Base-by-base conservation (phyloP, 2,329 filamentous ascomycete genomes). In the Exophiala sp. region DNA sequence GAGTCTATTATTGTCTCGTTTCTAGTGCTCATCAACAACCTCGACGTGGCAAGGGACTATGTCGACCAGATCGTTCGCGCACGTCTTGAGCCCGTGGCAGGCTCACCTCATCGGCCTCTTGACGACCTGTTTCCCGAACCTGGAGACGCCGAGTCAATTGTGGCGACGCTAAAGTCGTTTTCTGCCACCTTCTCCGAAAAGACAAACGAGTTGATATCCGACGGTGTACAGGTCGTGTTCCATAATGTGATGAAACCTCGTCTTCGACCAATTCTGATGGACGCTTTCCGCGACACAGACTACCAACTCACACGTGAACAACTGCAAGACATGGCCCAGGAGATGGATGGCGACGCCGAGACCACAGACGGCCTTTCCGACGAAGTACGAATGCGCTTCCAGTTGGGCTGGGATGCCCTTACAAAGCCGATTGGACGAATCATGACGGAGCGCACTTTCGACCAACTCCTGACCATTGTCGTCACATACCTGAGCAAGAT, bases 41-140 rank as follows among this genome's bases (percentile, higher is more conserved):
- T 99, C 21, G 92, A 99, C 68, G 83, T 96, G 56, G 87, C 91
- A 8, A 89, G 89, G 58, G 90, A 96, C 66, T 99, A 99, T 71
- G 82, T 96, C 47, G 82, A 84, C 12, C 87, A 92, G 50, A 96
- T 99, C 62, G 86, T 97, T 41, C 79, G 81, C 32, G 80, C 84
- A 33, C 84, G 87, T 44, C 75, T 91, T 21, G 77, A 71, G 46
- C 59, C 63, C 9, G 74, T 75, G 33, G 69, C 71, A 12, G 64
- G 75, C 1, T 68, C 72, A 5, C 72, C 74, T 16, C 71, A 73
- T 8, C 69, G 72, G 40, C 52, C 65, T 38, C 48, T 63, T 1
- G 55, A 64, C 41, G 64, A 68, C 50, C 56, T 65, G 73, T 97
- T 96, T 70, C 89, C 91, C 0, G 91, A 94, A 63, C 84, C 84